Conservation (phyloP, 257 asterid genomes). For the Scutellaria baicalensis region DNA sequence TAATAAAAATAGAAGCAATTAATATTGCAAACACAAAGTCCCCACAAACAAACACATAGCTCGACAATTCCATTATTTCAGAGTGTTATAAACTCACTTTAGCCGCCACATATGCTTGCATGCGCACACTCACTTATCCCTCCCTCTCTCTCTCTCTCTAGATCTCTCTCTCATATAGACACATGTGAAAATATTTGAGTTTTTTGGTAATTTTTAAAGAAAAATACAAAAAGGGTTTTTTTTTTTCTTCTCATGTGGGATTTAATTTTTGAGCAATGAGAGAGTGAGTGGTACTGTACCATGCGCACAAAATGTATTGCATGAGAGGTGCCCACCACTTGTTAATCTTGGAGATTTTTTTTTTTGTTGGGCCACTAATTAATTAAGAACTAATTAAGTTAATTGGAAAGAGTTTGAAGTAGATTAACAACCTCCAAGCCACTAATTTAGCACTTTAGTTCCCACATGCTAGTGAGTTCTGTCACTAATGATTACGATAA, state of each 20-base stretch:
- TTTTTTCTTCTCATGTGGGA: not conserved
- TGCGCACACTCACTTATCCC: slow-evolving; percentile 18
- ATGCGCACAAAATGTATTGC: slow-evolving; percentile 50
- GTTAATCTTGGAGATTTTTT: not conserved
- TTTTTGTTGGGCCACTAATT: slow-evolving; percentile 8
- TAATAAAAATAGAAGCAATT: slow-evolving; percentile 5
- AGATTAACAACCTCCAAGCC: slow-evolving; percentile 4
- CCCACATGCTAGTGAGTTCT: slow-evolving; percentile 7
- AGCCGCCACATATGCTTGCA: slow-evolving; percentile 86
- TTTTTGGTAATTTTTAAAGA: not conserved
- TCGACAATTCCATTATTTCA: slow-evolving; percentile 31
- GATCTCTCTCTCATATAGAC: no score
- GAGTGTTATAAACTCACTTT: slow-evolving; percentile 39
- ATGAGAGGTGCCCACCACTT: slow-evolving; percentile 42
- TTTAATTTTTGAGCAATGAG: slow-evolving; percentile 20
- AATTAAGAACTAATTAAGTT: not conserved
- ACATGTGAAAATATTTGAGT: not conserved
- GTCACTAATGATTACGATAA: slow-evolving; percentile 5
- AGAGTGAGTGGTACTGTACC: slow-evolving; percentile 58
- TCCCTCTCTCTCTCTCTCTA: no score
- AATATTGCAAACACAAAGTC: slow-evolving; percentile 39
- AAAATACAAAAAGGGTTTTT: not conserved
- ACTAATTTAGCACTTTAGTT: slow-evolving; percentile 16
- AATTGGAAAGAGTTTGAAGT: slow-evolving; percentile 8
- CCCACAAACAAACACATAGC: slow-evolving; percentile 49